These are phyloP conservation scores for Yarrowia sp. DNA, from an alignment of 805 yeast genomes.

Conservation along the genomic window DNA sequence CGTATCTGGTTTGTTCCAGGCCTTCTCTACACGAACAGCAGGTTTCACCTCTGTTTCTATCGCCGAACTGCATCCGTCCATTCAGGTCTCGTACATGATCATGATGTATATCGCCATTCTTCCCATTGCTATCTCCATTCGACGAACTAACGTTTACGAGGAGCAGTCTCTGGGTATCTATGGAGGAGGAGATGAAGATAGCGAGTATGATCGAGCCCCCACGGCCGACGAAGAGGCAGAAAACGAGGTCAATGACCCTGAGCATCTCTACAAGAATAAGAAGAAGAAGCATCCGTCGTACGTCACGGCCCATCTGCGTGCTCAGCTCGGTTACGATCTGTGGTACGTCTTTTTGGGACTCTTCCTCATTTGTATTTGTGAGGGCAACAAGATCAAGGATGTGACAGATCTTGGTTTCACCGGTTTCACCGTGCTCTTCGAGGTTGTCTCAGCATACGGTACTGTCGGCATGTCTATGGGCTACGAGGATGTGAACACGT, in stretches of 20 bases:
- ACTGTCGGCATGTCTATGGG: constrained; percentile 93
- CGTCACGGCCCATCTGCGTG: constrained; percentile 82
- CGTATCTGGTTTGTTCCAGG: constrained; percentile 82
- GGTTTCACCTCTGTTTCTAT: constrained; percentile 78
- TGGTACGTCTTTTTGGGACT: constrained; percentile 90
- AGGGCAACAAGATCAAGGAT: constrained; percentile 57
- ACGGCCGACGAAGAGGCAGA: constrained; percentile 25
- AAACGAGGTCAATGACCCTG: constrained; percentile 24
- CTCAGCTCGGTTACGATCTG: constrained; percentile 87
- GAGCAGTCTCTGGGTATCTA: constrained; percentile 91
- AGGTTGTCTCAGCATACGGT: constrained; percentile 91
- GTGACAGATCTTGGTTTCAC: constrained; percentile 50
- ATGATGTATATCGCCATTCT: constrained; percentile 98
- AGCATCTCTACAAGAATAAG: constrained; percentile 30
- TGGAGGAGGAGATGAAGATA: constrained; percentile 37
- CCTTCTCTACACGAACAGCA: constrained; percentile 89
- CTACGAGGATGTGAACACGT: constrained; percentile 60
- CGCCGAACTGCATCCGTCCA: constrained; percentile 74
- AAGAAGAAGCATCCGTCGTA: constrained; percentile 55
- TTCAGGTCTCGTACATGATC: constrained; percentile 86
- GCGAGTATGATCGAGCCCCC: constrained; percentile 20
- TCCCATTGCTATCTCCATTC: constrained; percentile 92
- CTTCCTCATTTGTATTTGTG: constrained; percentile 82
- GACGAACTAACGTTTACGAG: constrained; percentile 96
- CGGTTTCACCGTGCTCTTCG: constrained; percentile 75